Conservation (phyloP, 2,329 filamentous ascomycete species). For the Sclerotinia trifoliorum region DNA sequence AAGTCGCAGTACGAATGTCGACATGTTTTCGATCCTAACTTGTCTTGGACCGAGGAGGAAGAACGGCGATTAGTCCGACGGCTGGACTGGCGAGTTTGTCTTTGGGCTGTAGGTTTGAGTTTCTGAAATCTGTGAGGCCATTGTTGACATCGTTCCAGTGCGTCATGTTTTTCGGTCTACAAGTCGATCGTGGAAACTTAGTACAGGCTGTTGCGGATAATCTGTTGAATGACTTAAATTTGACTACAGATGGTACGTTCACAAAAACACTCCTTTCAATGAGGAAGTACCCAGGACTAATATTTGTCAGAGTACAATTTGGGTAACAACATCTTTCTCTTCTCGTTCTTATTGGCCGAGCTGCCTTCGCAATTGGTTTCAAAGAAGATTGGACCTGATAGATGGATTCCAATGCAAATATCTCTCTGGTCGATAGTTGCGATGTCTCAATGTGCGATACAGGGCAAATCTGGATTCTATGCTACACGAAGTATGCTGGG, state of each 20-base stretch:
- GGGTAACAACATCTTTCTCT: slow-evolving; percentile 43
- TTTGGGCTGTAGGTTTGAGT: slow-evolving; percentile 29
- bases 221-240: slow-evolving; percentile 52
- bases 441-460: slow-evolving; percentile 46
- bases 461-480: slow-evolving; percentile 46
- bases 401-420: slow-evolving; percentile 54
- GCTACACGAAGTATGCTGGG: slow-evolving; percentile 43
- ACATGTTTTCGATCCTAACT: slow-evolving; percentile 31
- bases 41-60: slow-evolving; percentile 35
- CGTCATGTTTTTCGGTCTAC: slow-evolving; percentile 60
- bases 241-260: slow-evolving; percentile 45
- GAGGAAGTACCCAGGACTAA: background rate
- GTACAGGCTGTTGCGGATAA: slow-evolving; percentile 59
- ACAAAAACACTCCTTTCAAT: background rate
- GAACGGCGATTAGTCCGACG: slow-evolving; percentile 34
- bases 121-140: background rate
- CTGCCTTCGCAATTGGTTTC: slow-evolving; percentile 50
- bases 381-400: slow-evolving; percentile 50
- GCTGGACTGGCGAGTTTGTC: slow-evolving; percentile 32
- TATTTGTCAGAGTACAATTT: slow-evolving; percentile 29
- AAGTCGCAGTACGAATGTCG: slow-evolving; percentile 36
- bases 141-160: slow-evolving; percentile 51
- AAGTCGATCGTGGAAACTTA: slow-evolving; percentile 60
- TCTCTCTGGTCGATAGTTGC: slow-evolving; percentile 51
- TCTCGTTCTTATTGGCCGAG: slow-evolving; percentile 47